Base-by-base conservation (phyloP, 2,329 filamentous ascomycete species). In the Teratosphaeria gauchensis region DNA sequence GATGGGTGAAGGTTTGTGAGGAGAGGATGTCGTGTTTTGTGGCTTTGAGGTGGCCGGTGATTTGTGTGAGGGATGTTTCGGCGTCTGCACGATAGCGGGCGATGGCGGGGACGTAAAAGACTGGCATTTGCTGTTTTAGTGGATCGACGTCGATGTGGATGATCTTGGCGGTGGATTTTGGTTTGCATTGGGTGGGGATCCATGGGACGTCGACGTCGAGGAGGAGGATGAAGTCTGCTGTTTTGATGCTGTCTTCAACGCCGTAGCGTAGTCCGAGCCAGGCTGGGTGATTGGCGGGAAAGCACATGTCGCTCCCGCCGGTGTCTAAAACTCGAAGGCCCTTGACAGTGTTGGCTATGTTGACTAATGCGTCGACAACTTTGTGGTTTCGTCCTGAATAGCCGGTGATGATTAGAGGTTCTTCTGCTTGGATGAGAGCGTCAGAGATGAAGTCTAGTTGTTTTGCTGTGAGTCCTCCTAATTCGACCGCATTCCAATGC, bases 121-220 rank as follows among this genome's bases (percentile, higher is more conserved):
- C 77, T 0, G 80, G 79, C 74, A 84, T 82, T 62, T 82, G 78
- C 61, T 83, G 79, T 61, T 88, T 88, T 24, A 88, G 73, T 1
- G 85, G 84, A 62, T 88, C 86, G 38, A 83, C 77, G 64, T 88
- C 86, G 55, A 88, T 76, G 64, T 88, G 85, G 59, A 83, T 80
- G 62, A 88, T 82, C 60, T 78, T 83, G 1, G 84, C 80, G 6
- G 76, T 73, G 1, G 76, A 71, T 3, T 76, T 78, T 0, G 85
- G 85, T 53, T 80, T 79, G 73, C 82, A 85, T 61, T 84, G 84
- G 0, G 90, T 94, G n/a, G 87, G 85, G 58, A 96, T 91, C 90
- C 91, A 96, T 0, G 92, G 92, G 0, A 96, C 90, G 69, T 96
- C 92, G 63, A 90, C 95, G 72, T 96, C 88, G 28, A 95, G 70